Percentiles rank a stretch among this genome's conserved stretches.
phyloP scores from a whole-genome alignment of 2,329 filamentous ascomycete genomes.

The Cytospora chrysosperma region DNA sequence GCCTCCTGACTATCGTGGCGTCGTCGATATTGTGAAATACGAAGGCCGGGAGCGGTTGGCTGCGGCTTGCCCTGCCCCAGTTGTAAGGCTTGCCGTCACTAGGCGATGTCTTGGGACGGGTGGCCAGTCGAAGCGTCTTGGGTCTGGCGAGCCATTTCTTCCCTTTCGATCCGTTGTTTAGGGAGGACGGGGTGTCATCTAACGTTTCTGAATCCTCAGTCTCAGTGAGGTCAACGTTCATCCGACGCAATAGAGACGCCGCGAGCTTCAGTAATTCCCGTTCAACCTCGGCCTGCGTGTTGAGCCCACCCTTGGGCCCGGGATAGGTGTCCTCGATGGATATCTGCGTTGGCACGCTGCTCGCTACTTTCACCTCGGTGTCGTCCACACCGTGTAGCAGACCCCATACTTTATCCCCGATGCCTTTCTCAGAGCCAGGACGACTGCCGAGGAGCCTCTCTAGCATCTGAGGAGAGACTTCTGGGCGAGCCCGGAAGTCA shows the following conservation, averaged over 20 bases:
- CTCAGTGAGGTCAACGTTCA: slow-evolving; percentile 73
- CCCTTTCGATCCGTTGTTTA: neutral
- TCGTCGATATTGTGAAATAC: slow-evolving; percentile 58
- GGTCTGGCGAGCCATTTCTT: slow-evolving; percentile 75
- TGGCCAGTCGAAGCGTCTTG: slow-evolving; percentile 77
- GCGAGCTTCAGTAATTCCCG: slow-evolving; percentile 69
- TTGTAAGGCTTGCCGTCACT: slow-evolving; percentile 50
- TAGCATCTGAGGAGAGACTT: slow-evolving; percentile 63
- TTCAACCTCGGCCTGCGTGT: slow-evolving; percentile 60
- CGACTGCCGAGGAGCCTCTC: slow-evolving; percentile 65
- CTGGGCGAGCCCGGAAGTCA: slow-evolving; percentile 61
- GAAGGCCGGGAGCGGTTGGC: slow-evolving; percentile 69
- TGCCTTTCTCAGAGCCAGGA: slow-evolving; percentile 67
- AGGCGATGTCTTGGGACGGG: slow-evolving; percentile 51
- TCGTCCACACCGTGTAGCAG: slow-evolving; percentile 80
- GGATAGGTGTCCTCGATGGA: slow-evolving; percentile 90
- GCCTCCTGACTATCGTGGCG: slow-evolving; percentile 61
- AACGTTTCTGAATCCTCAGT: slow-evolving; percentile 40
- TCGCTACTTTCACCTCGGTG: slow-evolving; percentile 68
- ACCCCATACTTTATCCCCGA: slow-evolving; percentile 72
- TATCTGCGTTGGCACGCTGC: slow-evolving; percentile 78
- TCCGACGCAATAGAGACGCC: slow-evolving; percentile 69
- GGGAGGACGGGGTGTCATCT: slow-evolving; percentile 31
- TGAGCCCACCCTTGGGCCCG: slow-evolving; percentile 57
- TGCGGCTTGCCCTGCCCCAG: slow-evolving; percentile 73